Evolutionary conservation across 352 stramenopile genomes (phyloP).

Genomic region (Globisporangium emineosum): DNA sequence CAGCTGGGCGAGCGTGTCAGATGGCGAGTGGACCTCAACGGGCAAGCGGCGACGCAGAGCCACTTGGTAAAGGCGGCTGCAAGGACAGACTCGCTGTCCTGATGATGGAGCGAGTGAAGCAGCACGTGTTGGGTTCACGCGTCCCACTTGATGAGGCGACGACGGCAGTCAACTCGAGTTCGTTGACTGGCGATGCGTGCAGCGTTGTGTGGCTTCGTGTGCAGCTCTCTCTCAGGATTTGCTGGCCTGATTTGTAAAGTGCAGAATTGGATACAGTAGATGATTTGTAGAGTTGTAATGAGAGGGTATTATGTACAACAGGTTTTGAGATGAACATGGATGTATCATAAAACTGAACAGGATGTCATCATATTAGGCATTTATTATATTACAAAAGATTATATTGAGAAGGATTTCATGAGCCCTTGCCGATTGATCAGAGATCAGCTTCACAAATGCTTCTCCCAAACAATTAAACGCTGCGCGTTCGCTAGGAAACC

Average conservation of each 20-base stretch:
- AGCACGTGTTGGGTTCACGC: constrained; percentile 1
- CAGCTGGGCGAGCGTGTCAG: neutral
- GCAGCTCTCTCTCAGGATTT: constrained; percentile 2
- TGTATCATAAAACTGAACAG: too few relatives aligned
- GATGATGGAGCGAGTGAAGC: neutral
- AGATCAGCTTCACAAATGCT: neutral
- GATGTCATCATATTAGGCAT: too few relatives aligned
- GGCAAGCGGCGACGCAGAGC: neutral
- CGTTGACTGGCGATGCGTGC: neutral
- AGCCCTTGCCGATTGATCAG: too few relatives aligned
- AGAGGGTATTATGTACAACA: neutral
- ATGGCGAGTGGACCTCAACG: neutral
- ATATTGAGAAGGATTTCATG: neutral
- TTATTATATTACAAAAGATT: neutral
- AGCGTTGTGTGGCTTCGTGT: constrained; percentile 1
- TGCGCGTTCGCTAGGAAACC: too few relatives aligned
- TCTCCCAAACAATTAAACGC: too few relatives aligned
- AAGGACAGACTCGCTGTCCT: neutral
- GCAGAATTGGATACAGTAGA: neutral
- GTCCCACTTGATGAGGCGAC: constrained; percentile 8
- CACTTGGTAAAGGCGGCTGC: constrained; percentile 1
- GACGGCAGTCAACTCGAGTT: neutral
- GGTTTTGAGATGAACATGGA: too few relatives aligned
- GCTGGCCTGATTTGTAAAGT: neutral
- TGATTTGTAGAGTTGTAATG: neutral